Evolutionary conservation across 2,329 filamentous ascomycete species (phyloP).

Genomic region (Xylariaceae sp.): DNA sequence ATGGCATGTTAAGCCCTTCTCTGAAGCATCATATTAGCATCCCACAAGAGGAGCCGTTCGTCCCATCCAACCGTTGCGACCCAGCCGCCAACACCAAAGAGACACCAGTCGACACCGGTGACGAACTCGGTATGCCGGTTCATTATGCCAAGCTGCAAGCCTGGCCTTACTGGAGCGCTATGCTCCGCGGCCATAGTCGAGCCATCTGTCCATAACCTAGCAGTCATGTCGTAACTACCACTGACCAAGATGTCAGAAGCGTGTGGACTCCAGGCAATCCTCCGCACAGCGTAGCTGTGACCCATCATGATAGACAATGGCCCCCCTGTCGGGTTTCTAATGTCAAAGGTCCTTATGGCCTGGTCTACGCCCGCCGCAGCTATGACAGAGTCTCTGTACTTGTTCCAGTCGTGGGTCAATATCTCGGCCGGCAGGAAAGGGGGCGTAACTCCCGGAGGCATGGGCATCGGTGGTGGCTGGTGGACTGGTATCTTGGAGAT

Average conservation of each 20-base stretch:
- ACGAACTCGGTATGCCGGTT: slow-evolving; percentile 91
- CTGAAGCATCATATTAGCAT: slow-evolving; percentile 51
- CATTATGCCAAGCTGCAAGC: slow-evolving; percentile 78
- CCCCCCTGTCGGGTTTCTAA: slow-evolving; percentile 67
- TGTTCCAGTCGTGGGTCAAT: slow-evolving; percentile 98
- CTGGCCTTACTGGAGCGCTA: slow-evolving; percentile 41
- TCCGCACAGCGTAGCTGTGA: slow-evolving; percentile 85
- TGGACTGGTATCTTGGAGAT: slow-evolving; percentile 80
- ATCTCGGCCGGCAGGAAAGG: slow-evolving; percentile 66
- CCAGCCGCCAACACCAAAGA: slow-evolving; percentile 95
- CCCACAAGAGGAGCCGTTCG: slow-evolving; percentile 85
- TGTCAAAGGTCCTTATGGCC: slow-evolving; percentile 82
- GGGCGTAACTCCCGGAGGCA: slow-evolving; percentile 28
- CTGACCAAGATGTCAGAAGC: slow-evolving; percentile 80
- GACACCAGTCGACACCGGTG: slow-evolving; percentile 94
- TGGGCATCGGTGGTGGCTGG: slow-evolving; percentile 49
- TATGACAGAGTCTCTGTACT: slow-evolving; percentile 79
- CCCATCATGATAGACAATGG: slow-evolving; percentile 71
- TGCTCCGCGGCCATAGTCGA: slow-evolving; percentile 37
- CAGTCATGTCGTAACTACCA: slow-evolving; percentile 97
- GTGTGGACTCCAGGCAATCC: slow-evolving; percentile 88
- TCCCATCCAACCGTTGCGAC: slow-evolving; percentile 94
- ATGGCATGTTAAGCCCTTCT: slow-evolving; percentile 13
- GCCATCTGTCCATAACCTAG: slow-evolving; percentile 84
- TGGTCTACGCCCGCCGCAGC: slow-evolving; percentile 88